Percentiles rank a stretch among this genome's conserved stretches.
Evolutionary conservation across 2,329 filamentous ascomycete genomes (phyloP).

Genomic region (Neofusicoccum sp.): DNA sequence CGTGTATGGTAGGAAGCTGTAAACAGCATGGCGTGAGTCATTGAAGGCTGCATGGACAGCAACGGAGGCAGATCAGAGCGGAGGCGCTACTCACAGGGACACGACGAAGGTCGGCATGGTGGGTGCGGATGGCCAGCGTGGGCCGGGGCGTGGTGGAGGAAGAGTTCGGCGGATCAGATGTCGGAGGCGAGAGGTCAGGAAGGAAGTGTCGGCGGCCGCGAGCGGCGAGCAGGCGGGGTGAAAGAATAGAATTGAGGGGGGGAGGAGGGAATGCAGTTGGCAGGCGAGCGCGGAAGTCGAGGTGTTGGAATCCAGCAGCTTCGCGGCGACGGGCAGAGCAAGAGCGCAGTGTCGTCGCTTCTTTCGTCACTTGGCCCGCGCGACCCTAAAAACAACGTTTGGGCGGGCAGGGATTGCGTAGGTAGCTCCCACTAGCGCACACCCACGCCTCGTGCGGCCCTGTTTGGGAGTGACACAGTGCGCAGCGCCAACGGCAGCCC

Average conservation of each 20-base stretch:
- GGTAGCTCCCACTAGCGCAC: background rate
- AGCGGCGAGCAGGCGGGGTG: background rate
- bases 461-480: background rate
- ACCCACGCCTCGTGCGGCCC: background rate
- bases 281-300: background rate
- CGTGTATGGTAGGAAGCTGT: conserved; percentile 91
- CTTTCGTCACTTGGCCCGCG: conserved; percentile 16
- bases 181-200: background rate
- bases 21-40: conserved; percentile 7
- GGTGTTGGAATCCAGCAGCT: background rate
- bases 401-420: conserved; percentile 9
- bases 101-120: conserved; percentile 63
- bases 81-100: conserved; percentile 56
- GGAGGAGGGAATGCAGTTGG: background rate
- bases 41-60: background rate
- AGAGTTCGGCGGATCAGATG: background rate
- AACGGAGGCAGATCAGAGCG: conserved; percentile 20
- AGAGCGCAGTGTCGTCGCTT: conserved; percentile 13
- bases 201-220: background rate
- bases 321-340: background rate
- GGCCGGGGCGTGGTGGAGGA: background rate
- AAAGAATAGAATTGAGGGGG: background rate
- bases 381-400: conserved; percentile 12
- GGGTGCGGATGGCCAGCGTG: background rate
- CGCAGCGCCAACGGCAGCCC: background rate